Conservation (phyloP, 768 basidiomycete genomes). For the Mycena vitilis region DNA sequence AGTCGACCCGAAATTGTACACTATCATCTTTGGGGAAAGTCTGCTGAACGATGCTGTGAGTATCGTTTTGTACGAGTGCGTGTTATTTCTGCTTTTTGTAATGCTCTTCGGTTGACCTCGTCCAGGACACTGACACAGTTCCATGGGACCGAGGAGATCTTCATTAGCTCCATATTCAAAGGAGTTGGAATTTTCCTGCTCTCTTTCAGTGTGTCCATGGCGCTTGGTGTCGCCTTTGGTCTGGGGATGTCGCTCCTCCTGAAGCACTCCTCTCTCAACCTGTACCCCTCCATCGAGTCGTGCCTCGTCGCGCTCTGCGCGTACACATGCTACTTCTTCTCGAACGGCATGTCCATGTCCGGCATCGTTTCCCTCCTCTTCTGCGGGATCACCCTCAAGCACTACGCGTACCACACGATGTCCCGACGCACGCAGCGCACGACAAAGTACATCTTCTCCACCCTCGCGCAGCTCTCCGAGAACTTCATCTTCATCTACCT, state of each 20-base stretch:
- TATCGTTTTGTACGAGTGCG: slow-evolving; percentile 99
- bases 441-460: slow-evolving; percentile 95
- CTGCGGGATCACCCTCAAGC: slow-evolving; percentile 98
- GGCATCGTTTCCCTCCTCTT: slow-evolving; percentile 98
- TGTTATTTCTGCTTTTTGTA: slow-evolving; percentile 39
- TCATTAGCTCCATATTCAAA: slow-evolving; percentile 89
- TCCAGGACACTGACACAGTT: slow-evolving; percentile 90
- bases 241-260: slow-evolving; percentile 91
- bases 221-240: slow-evolving; percentile 91
- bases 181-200: slow-evolving; percentile 98
- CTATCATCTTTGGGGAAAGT: slow-evolving; percentile 97
- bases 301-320: slow-evolving; percentile 95
- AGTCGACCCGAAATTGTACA: slow-evolving; percentile 97
- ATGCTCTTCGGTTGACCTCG: slow-evolving; percentile 2
- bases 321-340: slow-evolving; percentile 98
- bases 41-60: slow-evolving; percentile 98
- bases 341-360: slow-evolving; percentile 93
- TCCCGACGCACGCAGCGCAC: slow-evolving; percentile 93
- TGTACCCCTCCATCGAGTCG: slow-evolving; percentile 96
- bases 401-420: slow-evolving; percentile 99
- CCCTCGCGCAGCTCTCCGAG: slow-evolving; percentile 93
- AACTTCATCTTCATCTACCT: slow-evolving; percentile 99
- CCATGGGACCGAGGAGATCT: slow-evolving; percentile 85
- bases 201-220: slow-evolving; percentile 95
- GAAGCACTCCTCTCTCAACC: slow-evolving; percentile 90